Conservation (phyloP, 1,284 basidiomycete species). For the Cutaneotrichosporon sp. region DNA sequence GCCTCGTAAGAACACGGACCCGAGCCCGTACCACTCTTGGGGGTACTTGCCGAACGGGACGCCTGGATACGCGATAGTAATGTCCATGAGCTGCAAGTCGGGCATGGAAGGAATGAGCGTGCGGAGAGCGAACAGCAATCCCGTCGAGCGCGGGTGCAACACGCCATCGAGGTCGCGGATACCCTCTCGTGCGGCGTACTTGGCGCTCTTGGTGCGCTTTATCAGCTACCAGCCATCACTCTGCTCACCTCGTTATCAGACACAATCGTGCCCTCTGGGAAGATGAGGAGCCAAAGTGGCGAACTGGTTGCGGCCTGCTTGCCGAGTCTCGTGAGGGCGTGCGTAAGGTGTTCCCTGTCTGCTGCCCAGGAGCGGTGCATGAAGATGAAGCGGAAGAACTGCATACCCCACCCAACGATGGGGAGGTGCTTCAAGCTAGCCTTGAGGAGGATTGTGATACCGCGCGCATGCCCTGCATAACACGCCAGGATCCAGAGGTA, state of each 20-base stretch:
- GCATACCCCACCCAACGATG: conserved; percentile 70
- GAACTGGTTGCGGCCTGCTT: conserved; percentile 61
- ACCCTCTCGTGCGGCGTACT: conserved; percentile 57
- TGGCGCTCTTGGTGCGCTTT: conserved; percentile 72
- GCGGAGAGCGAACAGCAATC: conserved; percentile 78
- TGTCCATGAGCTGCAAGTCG: conserved; percentile 75
- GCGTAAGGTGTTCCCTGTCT: conserved; percentile 64
- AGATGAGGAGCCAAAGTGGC: conserved; percentile 79
- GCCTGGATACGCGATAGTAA: conserved; percentile 88
- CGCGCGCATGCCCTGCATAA: conserved; percentile 63
- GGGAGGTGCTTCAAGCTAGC: conserved; percentile 84
- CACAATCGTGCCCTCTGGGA: conserved; percentile 89
- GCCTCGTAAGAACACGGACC: conserved; percentile 80
- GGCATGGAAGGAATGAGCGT: conserved; percentile 75
- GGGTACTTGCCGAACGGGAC: conserved; percentile 54
- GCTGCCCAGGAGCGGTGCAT: conserved; percentile 81
- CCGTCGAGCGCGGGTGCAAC: conserved; percentile 86
- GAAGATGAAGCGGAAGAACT: conserved; percentile 88
- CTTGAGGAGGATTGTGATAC: conserved; percentile 86
- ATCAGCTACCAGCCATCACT: not conserved
- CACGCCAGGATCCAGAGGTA: conserved; percentile 85
- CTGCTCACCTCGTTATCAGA: conserved; percentile 61
- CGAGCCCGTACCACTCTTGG: conserved; percentile 62
- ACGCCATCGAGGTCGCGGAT: conserved; percentile 69
- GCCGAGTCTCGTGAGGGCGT: conserved; percentile 48